A percentile compares a stretch with the other conserved stretches of the same genome.
phyloP scores from a whole-genome alignment of 371 early-diverging fungal species.

The Funneliformis caledonium region DNA sequence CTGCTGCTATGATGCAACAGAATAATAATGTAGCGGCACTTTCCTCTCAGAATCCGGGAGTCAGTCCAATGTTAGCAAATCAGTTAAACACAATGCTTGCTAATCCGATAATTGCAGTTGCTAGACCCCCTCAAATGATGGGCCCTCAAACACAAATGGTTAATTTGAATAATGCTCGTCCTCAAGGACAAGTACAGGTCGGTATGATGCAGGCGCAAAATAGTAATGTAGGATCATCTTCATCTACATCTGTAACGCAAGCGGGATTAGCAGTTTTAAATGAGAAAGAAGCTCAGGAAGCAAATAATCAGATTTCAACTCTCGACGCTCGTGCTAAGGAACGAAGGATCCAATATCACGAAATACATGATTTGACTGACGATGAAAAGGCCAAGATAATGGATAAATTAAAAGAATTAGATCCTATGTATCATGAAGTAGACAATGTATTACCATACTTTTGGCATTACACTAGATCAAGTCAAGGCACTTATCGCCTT shows the following conservation, averaged over 20 bases:
- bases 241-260: not conserved
- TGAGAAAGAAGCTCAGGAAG: not conserved
- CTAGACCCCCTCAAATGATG: not conserved
- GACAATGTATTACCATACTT: constrained; percentile 23
- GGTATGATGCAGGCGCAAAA: no score
- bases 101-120: not conserved
- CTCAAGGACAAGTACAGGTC: not conserved
- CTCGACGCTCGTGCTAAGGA: not conserved
- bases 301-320: not conserved
- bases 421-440: constrained; percentile 20
- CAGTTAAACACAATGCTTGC: not conserved
- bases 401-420: constrained; percentile 1
- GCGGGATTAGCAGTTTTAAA: not conserved
- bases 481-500: not conserved
- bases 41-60: not conserved
- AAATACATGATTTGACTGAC: constrained; percentile 17
- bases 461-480: constrained; percentile 27
- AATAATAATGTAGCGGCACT: not conserved
- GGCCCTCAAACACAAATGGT: not conserved
- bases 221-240: not conserved
- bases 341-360: constrained; percentile 20
- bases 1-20: not conserved
- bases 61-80: not conserved
- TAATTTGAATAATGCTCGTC: not conserved
- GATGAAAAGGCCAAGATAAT: constrained; percentile 5